Evolutionary conservation across 1,284 basidiomycete genomes (phyloP).

Genomic region (Ganoderma lingzhi): DNA sequence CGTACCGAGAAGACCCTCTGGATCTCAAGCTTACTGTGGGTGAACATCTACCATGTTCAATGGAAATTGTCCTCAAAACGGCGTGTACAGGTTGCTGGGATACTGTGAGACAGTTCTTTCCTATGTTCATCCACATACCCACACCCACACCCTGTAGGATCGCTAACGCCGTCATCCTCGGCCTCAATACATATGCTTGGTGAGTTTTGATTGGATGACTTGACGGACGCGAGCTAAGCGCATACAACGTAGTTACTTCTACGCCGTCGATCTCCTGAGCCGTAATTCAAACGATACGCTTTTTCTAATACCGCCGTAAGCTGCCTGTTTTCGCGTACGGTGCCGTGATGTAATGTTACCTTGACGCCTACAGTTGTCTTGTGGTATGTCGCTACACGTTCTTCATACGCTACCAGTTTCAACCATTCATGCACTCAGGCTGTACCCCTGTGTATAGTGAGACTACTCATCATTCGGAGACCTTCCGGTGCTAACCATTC

Average conservation of each 20-base stretch:
- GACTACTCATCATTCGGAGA: no score
- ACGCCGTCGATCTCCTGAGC: neutral
- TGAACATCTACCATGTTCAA: neutral
- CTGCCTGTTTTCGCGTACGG: neutral
- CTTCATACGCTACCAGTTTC: neutral
- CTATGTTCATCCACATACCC: neutral
- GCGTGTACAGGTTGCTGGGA: neutral
- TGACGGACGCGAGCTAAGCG: neutral
- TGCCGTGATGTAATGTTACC: neutral
- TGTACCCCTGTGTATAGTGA: neutral
- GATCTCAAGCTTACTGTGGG: neutral
- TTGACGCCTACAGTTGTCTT: neutral
- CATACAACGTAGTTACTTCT: neutral
- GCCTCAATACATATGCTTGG: neutral
- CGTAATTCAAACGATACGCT: neutral
- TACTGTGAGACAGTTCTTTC: neutral
- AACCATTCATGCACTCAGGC: neutral
- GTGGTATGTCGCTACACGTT: neutral
- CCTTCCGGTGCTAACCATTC: neutral
- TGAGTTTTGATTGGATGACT: neutral
- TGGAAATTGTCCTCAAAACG: neutral
- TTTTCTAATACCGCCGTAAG: neutral
- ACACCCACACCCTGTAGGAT: neutral
- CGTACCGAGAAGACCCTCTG: neutral
- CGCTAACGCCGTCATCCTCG: neutral